Evolutionary conservation across 805 yeast genomes (phyloP).

Genomic region (Kuraishia hungarica): DNA sequence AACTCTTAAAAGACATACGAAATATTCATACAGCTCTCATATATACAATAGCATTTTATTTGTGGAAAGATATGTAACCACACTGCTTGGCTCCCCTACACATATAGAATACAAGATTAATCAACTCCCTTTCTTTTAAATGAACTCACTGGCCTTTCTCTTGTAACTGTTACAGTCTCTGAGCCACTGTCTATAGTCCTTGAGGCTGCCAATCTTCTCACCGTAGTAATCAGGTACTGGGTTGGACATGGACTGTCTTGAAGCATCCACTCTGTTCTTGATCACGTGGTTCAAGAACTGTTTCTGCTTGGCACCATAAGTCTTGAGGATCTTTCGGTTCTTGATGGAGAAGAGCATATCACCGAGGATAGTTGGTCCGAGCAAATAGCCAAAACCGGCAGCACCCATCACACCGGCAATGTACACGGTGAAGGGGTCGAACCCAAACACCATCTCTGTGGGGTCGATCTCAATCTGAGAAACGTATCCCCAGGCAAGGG

Average conservation of each 20-base stretch:
- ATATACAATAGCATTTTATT: too few relatives aligned
- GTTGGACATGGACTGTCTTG: constrained; percentile 80
- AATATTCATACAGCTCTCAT: too few relatives aligned
- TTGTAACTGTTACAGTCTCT: constrained; percentile 90
- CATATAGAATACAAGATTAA: too few relatives aligned
- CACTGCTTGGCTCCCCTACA: too few relatives aligned
- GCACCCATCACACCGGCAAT: constrained; percentile 66
- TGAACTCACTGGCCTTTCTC: constrained; percentile 70
- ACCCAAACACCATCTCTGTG: constrained; percentile 76
- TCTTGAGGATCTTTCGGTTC: constrained; percentile 34
- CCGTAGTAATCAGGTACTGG: constrained; percentile 99
- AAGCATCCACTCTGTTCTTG: constrained; percentile 83
- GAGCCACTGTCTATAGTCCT: constrained; percentile 90
- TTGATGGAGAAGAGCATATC: constrained; percentile 54
- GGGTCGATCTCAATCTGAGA: constrained; percentile 83
- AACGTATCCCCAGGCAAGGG: constrained; percentile 63
- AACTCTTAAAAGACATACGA: neutral
- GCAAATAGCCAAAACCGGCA: constrained; percentile 69
- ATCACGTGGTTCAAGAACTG: constrained; percentile 67
- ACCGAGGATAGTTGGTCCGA: constrained; percentile 75
- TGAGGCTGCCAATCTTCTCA: constrained; percentile 82
- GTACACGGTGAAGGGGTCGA: constrained; percentile 80
- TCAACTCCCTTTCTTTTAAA: constrained; percentile 25
- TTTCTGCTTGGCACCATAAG: constrained; percentile 56
- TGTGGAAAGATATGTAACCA: too few relatives aligned